Evolutionary conservation across 1,284 basidiomycete species (phyloP).

Genomic region (Phenoliferia sp.): DNA sequence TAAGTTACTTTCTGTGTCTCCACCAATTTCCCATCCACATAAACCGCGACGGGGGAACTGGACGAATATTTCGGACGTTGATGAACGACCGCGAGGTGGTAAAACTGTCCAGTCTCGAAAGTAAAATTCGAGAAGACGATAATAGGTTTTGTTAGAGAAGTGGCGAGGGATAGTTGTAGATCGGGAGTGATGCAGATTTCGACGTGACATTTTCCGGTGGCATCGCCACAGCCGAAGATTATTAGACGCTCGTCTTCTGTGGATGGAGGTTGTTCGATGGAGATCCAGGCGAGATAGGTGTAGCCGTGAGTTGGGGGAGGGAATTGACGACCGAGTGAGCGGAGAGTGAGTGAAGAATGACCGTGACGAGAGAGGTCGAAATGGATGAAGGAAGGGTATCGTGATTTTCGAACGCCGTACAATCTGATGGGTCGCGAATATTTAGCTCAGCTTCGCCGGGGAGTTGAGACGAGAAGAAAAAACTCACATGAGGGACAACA

Average conservation of each 20-base stretch:
- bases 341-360: constrained; percentile 7
- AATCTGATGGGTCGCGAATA: neutral
- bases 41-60: constrained; percentile 1
- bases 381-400: constrained; percentile 8
- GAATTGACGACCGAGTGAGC: constrained; percentile 8
- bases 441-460: neutral
- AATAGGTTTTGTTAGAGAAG: constrained; percentile 2
- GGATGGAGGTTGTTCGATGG: constrained; percentile 1
- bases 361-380: constrained; percentile 9
- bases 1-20: constrained; percentile 4
- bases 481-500: constrained; percentile 6
- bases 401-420: constrained; percentile 4
- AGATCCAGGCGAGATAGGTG: constrained; percentile 19
- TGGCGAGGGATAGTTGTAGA: constrained; percentile 6
- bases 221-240: constrained; percentile 10
- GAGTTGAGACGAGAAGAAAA: too few species aligned
- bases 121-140: constrained; percentile 8
- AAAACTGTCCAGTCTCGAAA: neutral
- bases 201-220: constrained; percentile 5
- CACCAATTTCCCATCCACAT: constrained; percentile 15
- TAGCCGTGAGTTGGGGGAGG: constrained; percentile 17
- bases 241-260: constrained; percentile 1
- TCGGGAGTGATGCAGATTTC: constrained; percentile 8
- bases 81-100: constrained; percentile 22
- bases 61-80: constrained; percentile 12